Percentiles rank a stretch among this genome's conserved stretches.
phyloP scores from a whole-genome alignment of 257 asterid species.

The Galeopsis tetrahit region DNA sequence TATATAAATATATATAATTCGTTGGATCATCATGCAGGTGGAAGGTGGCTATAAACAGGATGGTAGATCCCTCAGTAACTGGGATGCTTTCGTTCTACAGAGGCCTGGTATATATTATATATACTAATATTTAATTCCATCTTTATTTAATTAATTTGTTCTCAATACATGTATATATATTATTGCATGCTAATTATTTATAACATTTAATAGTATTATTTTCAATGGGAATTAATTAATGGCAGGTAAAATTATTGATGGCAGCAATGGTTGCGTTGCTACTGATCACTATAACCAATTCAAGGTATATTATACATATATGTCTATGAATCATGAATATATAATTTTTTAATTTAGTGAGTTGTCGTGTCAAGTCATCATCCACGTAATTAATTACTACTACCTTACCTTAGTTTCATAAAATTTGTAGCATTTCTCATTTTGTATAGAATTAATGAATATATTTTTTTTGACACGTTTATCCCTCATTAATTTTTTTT shows the following conservation, averaged over 20 bases:
- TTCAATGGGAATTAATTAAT: not conserved
- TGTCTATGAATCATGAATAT: no score
- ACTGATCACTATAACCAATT: slow-evolving; percentile 36
- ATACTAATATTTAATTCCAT: not conserved
- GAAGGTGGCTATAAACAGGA: slow-evolving; percentile 31
- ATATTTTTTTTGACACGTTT: no score
- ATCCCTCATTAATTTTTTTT: no score
- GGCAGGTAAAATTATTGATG: slow-evolving; percentile 38
- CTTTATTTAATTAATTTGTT: not conserved
- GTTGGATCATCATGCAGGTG: slow-evolving; percentile 15
- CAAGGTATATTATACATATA: slow-evolving; percentile 40
- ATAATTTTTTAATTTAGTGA: no score
- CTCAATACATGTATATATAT: not conserved
- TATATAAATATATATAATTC: not conserved
- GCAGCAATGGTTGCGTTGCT: slow-evolving; percentile 40
- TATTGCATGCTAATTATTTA: no score
- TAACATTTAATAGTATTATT: no score
- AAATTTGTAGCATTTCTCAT: no score
- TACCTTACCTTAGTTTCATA: no score
- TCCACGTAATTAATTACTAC: no score
- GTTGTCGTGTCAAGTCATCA: no score
- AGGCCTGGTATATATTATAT: slow-evolving; percentile 14
- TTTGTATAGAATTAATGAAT: no score
- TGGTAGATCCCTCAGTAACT: slow-evolving; percentile 41
- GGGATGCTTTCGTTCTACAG: slow-evolving; percentile 39